These are phyloP conservation scores for Suhomyces bokatorum DNA, from an alignment of 1,139 yeast species.

Conservation along the genomic window DNA sequence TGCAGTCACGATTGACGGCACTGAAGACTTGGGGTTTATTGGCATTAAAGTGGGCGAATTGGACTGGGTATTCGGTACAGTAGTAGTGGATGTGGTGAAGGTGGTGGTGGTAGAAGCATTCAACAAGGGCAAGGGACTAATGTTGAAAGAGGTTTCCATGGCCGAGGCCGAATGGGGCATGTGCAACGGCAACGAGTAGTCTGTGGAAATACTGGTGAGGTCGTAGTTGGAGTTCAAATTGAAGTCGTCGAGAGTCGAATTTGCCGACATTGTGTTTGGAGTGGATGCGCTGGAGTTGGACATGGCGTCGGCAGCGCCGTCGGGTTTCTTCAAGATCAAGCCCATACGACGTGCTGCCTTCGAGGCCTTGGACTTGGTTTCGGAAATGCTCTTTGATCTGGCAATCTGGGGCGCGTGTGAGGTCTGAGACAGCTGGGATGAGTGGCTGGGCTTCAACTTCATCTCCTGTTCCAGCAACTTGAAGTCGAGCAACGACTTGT, in stretches of 20 bases:
- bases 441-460: conserved; percentile 9
- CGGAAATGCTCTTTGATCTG: conserved; percentile 60
- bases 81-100: conserved; percentile 22
- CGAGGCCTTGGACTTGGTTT: conserved; percentile 56
- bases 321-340: conserved; percentile 52
- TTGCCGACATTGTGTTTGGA: conserved; percentile 9
- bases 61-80: conserved; percentile 17
- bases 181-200: conserved; percentile 11
- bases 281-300: conserved; percentile 5
- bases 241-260: conserved; percentile 2
- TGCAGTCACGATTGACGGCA: conserved; percentile 6
- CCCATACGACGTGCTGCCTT: conserved; percentile 68
- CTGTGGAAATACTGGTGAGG: conserved; percentile 4
- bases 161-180: conserved; percentile 28
- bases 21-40: conserved; percentile 1
- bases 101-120: conserved; percentile 17
- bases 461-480: conserved; percentile 15
- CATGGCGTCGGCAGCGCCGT: conserved; percentile 19
- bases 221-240: conserved; percentile 7
- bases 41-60: conserved; percentile 16
- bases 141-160: conserved; percentile 26
- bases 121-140: conserved; percentile 19
- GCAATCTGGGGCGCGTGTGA: conserved; percentile 22
- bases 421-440: conserved; percentile 5
- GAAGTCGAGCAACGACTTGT: conserved; percentile 28